phyloP scores from a whole-genome alignment of 129 eudicot genomes.

The Ambrosia trifida region DNA sequence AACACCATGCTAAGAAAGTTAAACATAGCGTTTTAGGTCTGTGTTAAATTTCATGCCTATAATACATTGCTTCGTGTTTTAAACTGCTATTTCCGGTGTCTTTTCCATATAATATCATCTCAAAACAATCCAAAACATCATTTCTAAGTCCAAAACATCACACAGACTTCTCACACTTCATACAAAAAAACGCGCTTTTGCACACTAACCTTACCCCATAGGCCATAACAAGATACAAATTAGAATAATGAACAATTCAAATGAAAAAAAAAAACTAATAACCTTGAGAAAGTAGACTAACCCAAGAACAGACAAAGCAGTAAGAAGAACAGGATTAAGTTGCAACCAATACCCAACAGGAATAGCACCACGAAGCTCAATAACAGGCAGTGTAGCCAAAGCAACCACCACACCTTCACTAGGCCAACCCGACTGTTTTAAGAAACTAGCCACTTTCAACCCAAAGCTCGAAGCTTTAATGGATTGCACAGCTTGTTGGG shows the following conservation, averaged over 20 bases:
- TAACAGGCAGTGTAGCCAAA: conserved; percentile 84
- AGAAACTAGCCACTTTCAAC: conserved; percentile 58
- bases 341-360: conserved; percentile 99
- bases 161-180: no score
- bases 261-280: not conserved
- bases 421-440: conserved; percentile 90
- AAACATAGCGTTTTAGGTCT: no score
- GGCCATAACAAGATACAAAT: no score
- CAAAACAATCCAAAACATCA: no score
- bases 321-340: conserved; percentile 56
- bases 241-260: not conserved
- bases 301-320: conserved; percentile 75
- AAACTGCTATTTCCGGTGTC: no score
- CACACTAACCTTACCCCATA: no score
- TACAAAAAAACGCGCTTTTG: no score
- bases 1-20: no score
- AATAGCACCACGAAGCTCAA: conserved; percentile 99
- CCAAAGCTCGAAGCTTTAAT: conserved; percentile 89
- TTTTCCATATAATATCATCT: no score
- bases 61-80: no score
- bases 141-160: no score
- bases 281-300: conserved; percentile 39
- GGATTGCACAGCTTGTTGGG: conserved; percentile 54
- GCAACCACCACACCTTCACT: conserved; percentile 89
- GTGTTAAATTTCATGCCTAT: no score